Base-by-base conservation (phyloP, 1,284 basidiomycete genomes). In the Pterula multifida region DNA sequence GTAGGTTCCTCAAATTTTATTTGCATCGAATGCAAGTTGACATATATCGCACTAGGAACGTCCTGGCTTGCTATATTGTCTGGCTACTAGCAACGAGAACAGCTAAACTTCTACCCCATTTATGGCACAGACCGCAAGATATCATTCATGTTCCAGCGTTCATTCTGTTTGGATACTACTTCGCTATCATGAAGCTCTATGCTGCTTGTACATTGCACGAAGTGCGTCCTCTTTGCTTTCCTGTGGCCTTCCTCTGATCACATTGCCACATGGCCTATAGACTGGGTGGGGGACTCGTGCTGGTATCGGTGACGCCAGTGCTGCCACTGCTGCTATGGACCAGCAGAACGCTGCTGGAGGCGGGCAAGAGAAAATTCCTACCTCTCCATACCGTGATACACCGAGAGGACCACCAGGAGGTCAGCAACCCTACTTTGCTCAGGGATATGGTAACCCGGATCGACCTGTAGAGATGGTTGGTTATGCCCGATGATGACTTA, bases 241-340 rank as follows among this genome's bases (percentile, higher is more conserved):
- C 50, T 23, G 45, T 48, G 26, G 35, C 26, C 42, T 26, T 32
- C 3, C 35, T 35, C 44, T 26, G 26, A 49, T 47, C 32, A 22
- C 35, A 35, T 49, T 15, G 36, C 24, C 25, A 26, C 35, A 48
- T 42, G 23, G 21, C 50, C 25, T 54, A 3, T 52, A 85, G 80
- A 91, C 88, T 61, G 88, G 83, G 53, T 94, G 90, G 90, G 90
- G 90, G 50, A 94, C 90, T 19, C 83, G 90, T 63, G 76, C 88
- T 4, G 90, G 90, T 70, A 88, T 94, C 60, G 89, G 86, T 62
- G 85, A 89, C 68, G 79, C 79, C 0, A 70, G 78, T 3, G 77
- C 79, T 45, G 85, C 85, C 35, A 86, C 82, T 2, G 76, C 78
- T 9, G 84, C 84, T 15, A 68, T 73, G 51, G 78, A 77, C 52